Evolutionary conservation across 1,284 basidiomycete genomes (phyloP).

Genomic region (Coriolopsis trogii): DNA sequence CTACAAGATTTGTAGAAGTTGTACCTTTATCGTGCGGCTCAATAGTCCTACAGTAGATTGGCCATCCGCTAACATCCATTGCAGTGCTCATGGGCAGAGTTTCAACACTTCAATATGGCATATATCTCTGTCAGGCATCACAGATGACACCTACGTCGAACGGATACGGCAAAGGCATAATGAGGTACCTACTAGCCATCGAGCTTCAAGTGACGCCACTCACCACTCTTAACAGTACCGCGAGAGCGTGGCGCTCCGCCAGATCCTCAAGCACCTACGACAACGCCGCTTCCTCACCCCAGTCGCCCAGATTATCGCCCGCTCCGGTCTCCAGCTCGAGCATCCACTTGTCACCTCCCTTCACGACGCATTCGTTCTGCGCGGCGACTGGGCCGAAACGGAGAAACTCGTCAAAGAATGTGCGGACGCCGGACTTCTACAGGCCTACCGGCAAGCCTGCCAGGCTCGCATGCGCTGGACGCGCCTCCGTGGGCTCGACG

Average conservation of each 20-base stretch:
- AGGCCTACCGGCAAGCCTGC: constrained; percentile 56
- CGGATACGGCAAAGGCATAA: constrained; percentile 54
- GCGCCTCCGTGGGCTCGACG: constrained; percentile 55
- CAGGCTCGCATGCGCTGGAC: constrained; percentile 63
- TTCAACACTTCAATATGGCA: constrained; percentile 83
- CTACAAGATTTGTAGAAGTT: constrained; percentile 71
- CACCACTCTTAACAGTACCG: constrained; percentile 51
- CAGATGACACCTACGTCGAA: constrained; percentile 56
- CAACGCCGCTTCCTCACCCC: constrained; percentile 73
- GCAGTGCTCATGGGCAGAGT: constrained; percentile 62
- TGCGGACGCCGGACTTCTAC: constrained; percentile 58
- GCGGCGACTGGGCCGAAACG: constrained; percentile 64
- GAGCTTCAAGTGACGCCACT: constrained; percentile 1
- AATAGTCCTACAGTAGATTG: background rate
- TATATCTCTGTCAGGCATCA: constrained; percentile 61
- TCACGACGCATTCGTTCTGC: constrained; percentile 66
- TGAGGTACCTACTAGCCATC: constrained; percentile 47
- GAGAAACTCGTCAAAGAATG: constrained; percentile 58
- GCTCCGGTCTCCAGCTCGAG: constrained; percentile 63
- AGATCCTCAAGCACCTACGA: constrained; percentile 80
- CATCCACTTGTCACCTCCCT: constrained; percentile 73
- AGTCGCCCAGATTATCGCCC: constrained; percentile 61
- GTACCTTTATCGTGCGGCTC: constrained; percentile 62
- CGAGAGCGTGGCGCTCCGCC: constrained; percentile 65
- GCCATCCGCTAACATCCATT: background rate